Conservation (phyloP, 2,329 filamentous ascomycete genomes). For the Drechslerella dactyloides region DNA sequence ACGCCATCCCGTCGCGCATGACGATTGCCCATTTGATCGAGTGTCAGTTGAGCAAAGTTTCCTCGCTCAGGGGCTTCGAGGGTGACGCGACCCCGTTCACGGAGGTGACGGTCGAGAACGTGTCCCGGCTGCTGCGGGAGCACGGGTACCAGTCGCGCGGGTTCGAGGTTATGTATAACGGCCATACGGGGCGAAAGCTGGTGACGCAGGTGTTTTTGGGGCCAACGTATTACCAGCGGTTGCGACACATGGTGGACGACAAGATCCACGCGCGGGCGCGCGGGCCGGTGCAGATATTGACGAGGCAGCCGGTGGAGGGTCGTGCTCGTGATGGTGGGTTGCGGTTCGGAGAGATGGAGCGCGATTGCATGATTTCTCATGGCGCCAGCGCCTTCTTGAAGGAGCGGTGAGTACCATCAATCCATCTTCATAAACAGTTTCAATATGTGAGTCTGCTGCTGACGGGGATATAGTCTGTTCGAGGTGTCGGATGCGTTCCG, state of each 20-base stretch:
- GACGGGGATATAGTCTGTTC: slow-evolving; percentile 70
- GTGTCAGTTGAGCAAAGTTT: slow-evolving; percentile 95
- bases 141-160: slow-evolving; percentile 96
- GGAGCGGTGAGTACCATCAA: slow-evolving; percentile 64
- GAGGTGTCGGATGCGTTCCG: slow-evolving; percentile 97
- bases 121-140: slow-evolving; percentile 82
- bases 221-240: slow-evolving; percentile 97
- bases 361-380: slow-evolving; percentile 99
- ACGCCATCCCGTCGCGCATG: slow-evolving; percentile 99
- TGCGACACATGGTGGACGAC: slow-evolving; percentile 99
- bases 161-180: slow-evolving; percentile 98
- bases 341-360: slow-evolving; percentile 99
- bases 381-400: slow-evolving; percentile 96
- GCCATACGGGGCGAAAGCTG: slow-evolving; percentile 92
- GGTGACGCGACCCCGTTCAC: slow-evolving; percentile 98
- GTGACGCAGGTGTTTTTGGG: slow-evolving; percentile 95
- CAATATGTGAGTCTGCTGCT: background rate
- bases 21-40: slow-evolving; percentile 99
- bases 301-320: slow-evolving; percentile 95
- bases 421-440: too few species aligned
- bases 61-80: slow-evolving; percentile 89
- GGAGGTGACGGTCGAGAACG: slow-evolving; percentile 92
- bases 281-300: slow-evolving; percentile 95
- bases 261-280: slow-evolving; percentile 99
- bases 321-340: slow-evolving; percentile 96